Conservation (phyloP, 805 yeast species). For the Wickerhamiella sorbophila region DNA sequence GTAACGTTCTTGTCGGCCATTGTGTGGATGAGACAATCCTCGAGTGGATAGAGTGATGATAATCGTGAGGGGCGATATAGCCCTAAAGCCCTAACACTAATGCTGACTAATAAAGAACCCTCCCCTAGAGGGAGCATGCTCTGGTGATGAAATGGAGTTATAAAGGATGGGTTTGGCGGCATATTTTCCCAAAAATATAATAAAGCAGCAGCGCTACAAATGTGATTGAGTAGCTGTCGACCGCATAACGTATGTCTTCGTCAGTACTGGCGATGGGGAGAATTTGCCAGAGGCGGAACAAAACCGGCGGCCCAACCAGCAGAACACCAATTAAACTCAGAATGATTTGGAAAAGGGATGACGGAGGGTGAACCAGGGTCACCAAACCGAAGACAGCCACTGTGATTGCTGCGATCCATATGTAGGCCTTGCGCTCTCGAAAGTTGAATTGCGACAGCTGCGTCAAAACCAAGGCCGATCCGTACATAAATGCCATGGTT, state of each 20-base stretch:
- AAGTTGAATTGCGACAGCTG: neutral
- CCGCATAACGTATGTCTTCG: neutral
- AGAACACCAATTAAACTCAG: neutral
- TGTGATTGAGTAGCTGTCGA: neutral
- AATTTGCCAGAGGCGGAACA: neutral
- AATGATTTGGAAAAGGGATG: neutral
- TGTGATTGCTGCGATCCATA: neutral
- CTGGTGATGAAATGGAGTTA: neutral
- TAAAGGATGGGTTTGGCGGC: neutral
- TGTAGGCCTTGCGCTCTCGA: neutral
- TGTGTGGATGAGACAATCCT: neutral
- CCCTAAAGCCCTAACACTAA: neutral
- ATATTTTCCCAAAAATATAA: neutral
- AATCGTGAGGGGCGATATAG: neutral
- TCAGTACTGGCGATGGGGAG: neutral
- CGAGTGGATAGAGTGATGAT: neutral
- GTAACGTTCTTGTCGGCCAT: slow-evolving; percentile 28
- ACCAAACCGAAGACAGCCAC: neutral
- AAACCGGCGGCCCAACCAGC: neutral
- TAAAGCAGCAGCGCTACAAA: neutral
- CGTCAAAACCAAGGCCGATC: neutral
- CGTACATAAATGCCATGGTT: neutral
- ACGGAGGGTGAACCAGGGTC: neutral
- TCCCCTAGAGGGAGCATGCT: neutral
- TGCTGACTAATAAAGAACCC: neutral